phyloP scores from a whole-genome alignment of 352 stramenopile species.

The Globisporangium apiculatum region DNA sequence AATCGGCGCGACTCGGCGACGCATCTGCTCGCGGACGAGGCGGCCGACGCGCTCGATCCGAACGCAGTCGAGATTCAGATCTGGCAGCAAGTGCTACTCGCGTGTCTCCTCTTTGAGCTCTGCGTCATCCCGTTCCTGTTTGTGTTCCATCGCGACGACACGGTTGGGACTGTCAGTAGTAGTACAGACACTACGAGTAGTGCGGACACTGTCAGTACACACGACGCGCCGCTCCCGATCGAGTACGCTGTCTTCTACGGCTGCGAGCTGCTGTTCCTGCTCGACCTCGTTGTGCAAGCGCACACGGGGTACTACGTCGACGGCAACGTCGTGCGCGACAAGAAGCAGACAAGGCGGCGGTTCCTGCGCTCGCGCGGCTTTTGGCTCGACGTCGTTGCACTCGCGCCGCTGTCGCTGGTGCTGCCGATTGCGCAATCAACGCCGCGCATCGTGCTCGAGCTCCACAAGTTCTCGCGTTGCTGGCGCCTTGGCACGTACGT shows the following conservation, averaged over 20 bases:
- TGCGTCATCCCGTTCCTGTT: slow-evolving; percentile 44
- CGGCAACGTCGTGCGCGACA: slow-evolving; percentile 40
- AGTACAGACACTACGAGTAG: too few species aligned
- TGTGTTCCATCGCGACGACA: slow-evolving; percentile 20
- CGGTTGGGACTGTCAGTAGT: too few species aligned
- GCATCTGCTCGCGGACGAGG: slow-evolving; percentile 11
- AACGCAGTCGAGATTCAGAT: slow-evolving; percentile 33
- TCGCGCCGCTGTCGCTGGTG: slow-evolving; percentile 38
- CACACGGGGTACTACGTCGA: slow-evolving; percentile 56
- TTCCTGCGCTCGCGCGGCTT: slow-evolving; percentile 40
- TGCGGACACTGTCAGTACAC: too few species aligned
- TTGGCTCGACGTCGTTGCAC: slow-evolving; percentile 28
- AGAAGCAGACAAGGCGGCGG: slow-evolving; percentile 24
- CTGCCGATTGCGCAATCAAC: slow-evolving; percentile 1
- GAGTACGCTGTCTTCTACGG: slow-evolving; percentile 1
- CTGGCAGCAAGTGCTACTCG: slow-evolving; percentile 43
- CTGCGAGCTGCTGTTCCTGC: slow-evolving; percentile 34
- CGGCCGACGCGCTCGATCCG: slow-evolving; percentile 26
- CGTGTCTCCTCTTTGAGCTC: slow-evolving; percentile 35
- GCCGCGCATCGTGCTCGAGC: slow-evolving; percentile 19
- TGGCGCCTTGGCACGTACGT: slow-evolving; percentile 40
- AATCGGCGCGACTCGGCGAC: slow-evolving; percentile 2
- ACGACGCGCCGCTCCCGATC: background rate
- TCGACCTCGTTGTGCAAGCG: slow-evolving; percentile 49
- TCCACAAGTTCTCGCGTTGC: slow-evolving; percentile 42